Base-by-base conservation (phyloP, 2,329 filamentous ascomycete genomes). In the Botryotinia narcissicola region DNA sequence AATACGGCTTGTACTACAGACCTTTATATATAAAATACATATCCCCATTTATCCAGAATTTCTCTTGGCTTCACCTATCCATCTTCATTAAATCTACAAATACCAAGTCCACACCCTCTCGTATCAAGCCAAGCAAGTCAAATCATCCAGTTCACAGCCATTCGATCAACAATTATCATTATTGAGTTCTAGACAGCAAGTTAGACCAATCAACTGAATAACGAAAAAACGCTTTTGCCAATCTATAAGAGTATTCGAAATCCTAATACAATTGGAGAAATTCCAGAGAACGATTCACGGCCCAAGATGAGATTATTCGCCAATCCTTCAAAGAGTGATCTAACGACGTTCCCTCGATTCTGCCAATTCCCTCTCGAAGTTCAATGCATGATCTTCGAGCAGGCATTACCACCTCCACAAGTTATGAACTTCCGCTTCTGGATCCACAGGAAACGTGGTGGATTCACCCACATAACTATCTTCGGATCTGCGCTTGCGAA, bases 41-140 rank as follows among this genome's bases (percentile, higher is more conserved):
- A 3, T 7, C 12, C 4, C 0, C 6, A 16, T 14, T 6, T 7
- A 25, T n/a, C 14, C 4, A 3, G 1, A n/a, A 4, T n/a, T 51
- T 5, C 10, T n/a, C 14, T 25, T 40, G 35, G 12, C 22, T 40
- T 4, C 5, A 8, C 25, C 22, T 22, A 16, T 61, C 35, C 14
- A 25, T 40, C 35, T 25, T 16, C 20, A 25, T 61, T 25, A 40
- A 1, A 61, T n/a, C 3, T 40, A 37, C 32, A n/a, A 40, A 8
- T 25, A 40, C 32, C 3, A 22, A 37, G 35, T 2, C 7, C 2
- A 40, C 22, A 37, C 1, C 5, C 32, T 14, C 8, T 60, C 5
- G 14, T 22, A 10, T 37, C 57, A 35, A 29, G 14, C 5, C 2
- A 0, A n/a, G 12, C 8, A 1, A 59, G 3, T 59, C 54, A 22